These are phyloP conservation scores for Malus hybrid DNA, from an alignment of 331 rosid genomes.

Conservation along the genomic window DNA sequence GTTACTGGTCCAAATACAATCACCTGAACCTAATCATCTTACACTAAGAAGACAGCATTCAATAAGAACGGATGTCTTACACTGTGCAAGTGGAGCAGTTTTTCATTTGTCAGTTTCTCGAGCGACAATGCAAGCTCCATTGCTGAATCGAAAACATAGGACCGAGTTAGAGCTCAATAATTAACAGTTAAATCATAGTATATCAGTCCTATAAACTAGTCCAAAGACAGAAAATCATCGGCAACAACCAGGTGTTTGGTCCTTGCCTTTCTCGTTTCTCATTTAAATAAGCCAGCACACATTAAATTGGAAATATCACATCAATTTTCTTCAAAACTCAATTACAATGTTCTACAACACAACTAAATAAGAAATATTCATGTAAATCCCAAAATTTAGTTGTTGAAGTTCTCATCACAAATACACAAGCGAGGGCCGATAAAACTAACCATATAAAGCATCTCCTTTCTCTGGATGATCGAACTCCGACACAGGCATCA, in stretches of 20 bases:
- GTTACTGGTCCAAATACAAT: background rate
- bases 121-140: conserved; percentile 78
- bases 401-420: background rate
- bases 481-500: conserved; percentile 60
- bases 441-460: conserved; percentile 51
- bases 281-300: background rate
- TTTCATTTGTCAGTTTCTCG: conserved; percentile 72
- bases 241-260: background rate
- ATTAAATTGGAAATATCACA: too few relatives aligned
- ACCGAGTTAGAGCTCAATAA: background rate
- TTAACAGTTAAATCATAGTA: too few relatives aligned
- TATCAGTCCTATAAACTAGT: background rate
- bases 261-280: background rate
- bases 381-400: background rate
- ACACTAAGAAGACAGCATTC: background rate
- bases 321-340: background rate
- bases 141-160: conserved; percentile 27
- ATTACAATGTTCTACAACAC: background rate
- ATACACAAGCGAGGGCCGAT: background rate
- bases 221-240: background rate
- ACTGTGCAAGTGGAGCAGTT: conserved; percentile 48
- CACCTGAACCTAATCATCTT: background rate
- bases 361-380: background rate
- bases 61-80: conserved; percentile 26
- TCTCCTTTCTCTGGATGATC: conserved; percentile 68